Evolutionary conservation across 805 yeast species (phyloP).

Genomic region (Kurtzmaniella cleridarum): DNA sequence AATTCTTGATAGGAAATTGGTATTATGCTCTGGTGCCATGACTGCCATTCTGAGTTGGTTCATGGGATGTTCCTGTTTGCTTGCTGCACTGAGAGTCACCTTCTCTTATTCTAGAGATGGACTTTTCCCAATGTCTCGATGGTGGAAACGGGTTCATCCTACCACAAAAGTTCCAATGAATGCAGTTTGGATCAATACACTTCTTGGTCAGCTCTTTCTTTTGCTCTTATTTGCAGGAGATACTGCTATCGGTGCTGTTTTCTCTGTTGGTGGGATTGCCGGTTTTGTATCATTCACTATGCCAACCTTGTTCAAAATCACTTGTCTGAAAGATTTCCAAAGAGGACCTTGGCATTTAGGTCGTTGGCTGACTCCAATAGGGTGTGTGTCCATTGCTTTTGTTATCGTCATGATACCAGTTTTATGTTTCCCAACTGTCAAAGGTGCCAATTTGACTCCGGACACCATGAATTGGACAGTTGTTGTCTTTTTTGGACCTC

Average conservation of each 20-base stretch:
- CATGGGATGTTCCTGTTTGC: slow-evolving; percentile 44
- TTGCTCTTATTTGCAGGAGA: slow-evolving; percentile 60
- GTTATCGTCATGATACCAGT: slow-evolving; percentile 55
- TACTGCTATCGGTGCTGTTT: slow-evolving; percentile 62
- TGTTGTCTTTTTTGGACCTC: slow-evolving; percentile 56
- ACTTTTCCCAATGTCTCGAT: slow-evolving; percentile 52
- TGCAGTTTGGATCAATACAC: slow-evolving; percentile 56
- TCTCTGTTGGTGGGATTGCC: slow-evolving; percentile 68
- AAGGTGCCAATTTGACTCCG: slow-evolving; percentile 31
- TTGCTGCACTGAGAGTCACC: slow-evolving; percentile 62
- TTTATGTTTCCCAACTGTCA: slow-evolving; percentile 47
- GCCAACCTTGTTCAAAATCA: slow-evolving; percentile 56
- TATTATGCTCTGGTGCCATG: slow-evolving; percentile 30
- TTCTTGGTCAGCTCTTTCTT: slow-evolving; percentile 50
- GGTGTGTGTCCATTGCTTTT: slow-evolving; percentile 44
- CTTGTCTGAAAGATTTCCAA: slow-evolving; percentile 48
- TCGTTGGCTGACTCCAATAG: slow-evolving; percentile 41
- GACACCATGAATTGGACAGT: slow-evolving; percentile 60
- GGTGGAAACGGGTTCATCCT: slow-evolving; percentile 46
- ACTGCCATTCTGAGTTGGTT: slow-evolving; percentile 36
- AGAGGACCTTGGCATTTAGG: slow-evolving; percentile 72
- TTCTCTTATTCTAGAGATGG: slow-evolving; percentile 67
- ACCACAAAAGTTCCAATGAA: slow-evolving; percentile 56
- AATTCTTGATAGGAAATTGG: slow-evolving; percentile 35
- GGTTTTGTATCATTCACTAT: slow-evolving; percentile 63